Conservation (phyloP, 2,329 filamentous ascomycete genomes). For the Beauveria medogensis region DNA sequence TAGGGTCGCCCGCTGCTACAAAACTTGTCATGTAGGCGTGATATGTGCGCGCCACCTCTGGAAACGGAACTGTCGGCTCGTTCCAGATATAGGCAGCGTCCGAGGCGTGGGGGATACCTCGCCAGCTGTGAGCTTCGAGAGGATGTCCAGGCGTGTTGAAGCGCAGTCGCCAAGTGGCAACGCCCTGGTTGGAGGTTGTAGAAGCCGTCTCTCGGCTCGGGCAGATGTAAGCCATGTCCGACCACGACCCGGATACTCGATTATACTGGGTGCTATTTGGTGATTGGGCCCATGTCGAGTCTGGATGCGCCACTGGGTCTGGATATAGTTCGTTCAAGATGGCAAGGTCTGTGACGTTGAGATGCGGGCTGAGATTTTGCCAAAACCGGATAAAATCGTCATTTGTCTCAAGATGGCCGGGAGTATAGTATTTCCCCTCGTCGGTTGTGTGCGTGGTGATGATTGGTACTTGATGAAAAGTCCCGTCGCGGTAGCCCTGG, state of each 20-base stretch:
- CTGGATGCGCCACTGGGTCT: conserved; percentile 23
- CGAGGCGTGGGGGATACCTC: conserved; percentile 30
- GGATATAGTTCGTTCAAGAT: conserved; percentile 25
- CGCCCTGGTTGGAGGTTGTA: conserved; percentile 23
- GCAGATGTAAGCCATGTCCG: conserved; percentile 37
- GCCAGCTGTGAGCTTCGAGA: conserved; percentile 20
- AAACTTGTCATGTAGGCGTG: conserved; percentile 31
- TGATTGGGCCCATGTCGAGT: conserved; percentile 28
- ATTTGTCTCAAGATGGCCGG: conserved; percentile 26
- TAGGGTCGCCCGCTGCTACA: conserved; percentile 27
- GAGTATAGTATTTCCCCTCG: conserved; percentile 27
- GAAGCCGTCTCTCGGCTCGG: conserved; percentile 36
- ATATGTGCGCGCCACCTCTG: conserved; percentile 27
- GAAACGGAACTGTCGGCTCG: conserved; percentile 26
- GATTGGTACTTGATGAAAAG: conserved; percentile 28
- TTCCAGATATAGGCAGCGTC: conserved; percentile 30
- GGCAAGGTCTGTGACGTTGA: conserved; percentile 23
- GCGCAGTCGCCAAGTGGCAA: conserved; percentile 29
- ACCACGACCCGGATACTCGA: conserved; percentile 34
- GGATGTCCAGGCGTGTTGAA: conserved; percentile 30
- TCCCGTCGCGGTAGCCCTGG: conserved; percentile 27
- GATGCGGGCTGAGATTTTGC: conserved; percentile 24
- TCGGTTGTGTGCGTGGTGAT: conserved; percentile 30
- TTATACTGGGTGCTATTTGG: conserved; percentile 37
- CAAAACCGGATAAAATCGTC: conserved; percentile 28